phyloP scores from a whole-genome alignment of 2,329 filamentous ascomycete species.

The Neophaeococcomyces aloes region DNA sequence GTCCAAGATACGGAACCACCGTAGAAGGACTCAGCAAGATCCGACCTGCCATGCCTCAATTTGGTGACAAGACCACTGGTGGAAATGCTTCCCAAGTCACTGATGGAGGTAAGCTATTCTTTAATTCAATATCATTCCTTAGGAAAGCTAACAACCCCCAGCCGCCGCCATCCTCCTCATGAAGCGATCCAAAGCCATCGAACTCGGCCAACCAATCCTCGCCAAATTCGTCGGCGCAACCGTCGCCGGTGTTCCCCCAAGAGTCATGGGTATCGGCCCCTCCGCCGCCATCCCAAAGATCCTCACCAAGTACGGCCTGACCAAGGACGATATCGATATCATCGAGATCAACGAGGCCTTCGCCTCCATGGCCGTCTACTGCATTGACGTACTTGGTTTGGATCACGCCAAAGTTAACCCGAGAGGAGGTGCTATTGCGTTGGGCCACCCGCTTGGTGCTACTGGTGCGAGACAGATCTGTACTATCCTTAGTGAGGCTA shows the following conservation, averaged over 20 bases:
- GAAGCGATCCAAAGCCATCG: slow-evolving; percentile 81
- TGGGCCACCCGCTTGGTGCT: slow-evolving; percentile 83
- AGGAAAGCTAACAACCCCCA: slow-evolving; percentile 26
- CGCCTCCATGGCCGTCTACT: slow-evolving; percentile 95
- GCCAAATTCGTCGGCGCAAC: slow-evolving; percentile 92
- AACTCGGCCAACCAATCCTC: slow-evolving; percentile 80
- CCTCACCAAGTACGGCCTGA: slow-evolving; percentile 65
- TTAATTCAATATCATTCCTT: neutral
- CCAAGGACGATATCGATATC: slow-evolving; percentile 73
- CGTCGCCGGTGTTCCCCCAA: slow-evolving; percentile 76
- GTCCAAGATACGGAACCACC: slow-evolving; percentile 82
- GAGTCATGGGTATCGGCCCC: slow-evolving; percentile 66
- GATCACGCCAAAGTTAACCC: slow-evolving; percentile 73
- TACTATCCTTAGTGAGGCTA: slow-evolving; percentile 75
- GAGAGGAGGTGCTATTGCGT: slow-evolving; percentile 81
- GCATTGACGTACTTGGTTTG: slow-evolving; percentile 55
- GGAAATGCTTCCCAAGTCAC: slow-evolving; percentile 94
- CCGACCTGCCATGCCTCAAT: slow-evolving; percentile 79
- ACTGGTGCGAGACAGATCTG: slow-evolving; percentile 85
- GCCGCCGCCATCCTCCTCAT: slow-evolving; percentile 83
- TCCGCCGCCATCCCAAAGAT: slow-evolving; percentile 65
- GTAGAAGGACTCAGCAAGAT: slow-evolving; percentile 74
- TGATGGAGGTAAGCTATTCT: slow-evolving; percentile 56
- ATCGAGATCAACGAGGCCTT: slow-evolving; percentile 97
- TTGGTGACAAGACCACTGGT: slow-evolving; percentile 74